phyloP scores from a whole-genome alignment of 148 eudicot species.

The Nepenthes gracilis region DNA sequence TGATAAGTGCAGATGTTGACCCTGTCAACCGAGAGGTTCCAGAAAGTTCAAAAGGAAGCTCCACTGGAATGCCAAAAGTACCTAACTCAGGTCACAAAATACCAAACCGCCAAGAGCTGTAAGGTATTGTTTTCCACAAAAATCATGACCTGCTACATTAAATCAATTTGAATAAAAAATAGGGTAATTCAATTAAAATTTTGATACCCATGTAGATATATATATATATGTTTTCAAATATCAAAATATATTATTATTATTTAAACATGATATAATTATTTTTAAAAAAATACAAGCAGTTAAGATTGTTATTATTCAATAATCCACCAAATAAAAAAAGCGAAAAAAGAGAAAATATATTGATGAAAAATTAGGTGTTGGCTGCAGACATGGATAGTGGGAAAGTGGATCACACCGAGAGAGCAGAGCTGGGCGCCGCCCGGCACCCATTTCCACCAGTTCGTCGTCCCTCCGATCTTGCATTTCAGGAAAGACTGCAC shows the following conservation, averaged over 20 bases:
- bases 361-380: too few species aligned
- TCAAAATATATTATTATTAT: too few species aligned
- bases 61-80: conserved; percentile 58
- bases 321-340: too few species aligned
- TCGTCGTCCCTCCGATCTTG: conserved; percentile 70
- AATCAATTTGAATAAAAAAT: too few species aligned
- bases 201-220: too few species aligned
- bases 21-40: conserved; percentile 72
- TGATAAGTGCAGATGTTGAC: conserved; percentile 65
- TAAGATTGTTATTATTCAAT: too few species aligned
- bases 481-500: conserved; percentile 57
- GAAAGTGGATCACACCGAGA: conserved; percentile 72
- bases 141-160: too few species aligned
- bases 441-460: conserved; percentile 73
- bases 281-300: too few species aligned
- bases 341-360: too few species aligned
- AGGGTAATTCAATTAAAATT: too few species aligned
- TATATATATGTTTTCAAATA: too few species aligned
- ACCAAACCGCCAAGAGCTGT: conserved; percentile 78
- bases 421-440: conserved; percentile 68
- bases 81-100: conserved; percentile 81
- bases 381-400: conserved; percentile 65
- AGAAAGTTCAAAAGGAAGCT: conserved; percentile 78
- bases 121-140: conserved; percentile 31
- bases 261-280: too few species aligned